These are phyloP conservation scores for Tagetes patula DNA, from an alignment of 129 eudicot species.

Conservation along the genomic window DNA sequence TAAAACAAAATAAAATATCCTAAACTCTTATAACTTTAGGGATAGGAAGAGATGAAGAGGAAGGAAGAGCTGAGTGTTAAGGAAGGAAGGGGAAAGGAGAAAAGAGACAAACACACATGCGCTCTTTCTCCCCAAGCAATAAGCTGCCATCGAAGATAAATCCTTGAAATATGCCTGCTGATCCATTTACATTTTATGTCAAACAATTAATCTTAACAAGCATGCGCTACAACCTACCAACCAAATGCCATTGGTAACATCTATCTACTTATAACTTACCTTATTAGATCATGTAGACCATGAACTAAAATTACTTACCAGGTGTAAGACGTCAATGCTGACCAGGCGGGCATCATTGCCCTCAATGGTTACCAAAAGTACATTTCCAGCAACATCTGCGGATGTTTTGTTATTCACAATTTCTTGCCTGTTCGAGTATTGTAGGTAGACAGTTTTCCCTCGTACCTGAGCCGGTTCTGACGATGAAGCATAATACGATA, in stretches of 20 bases:
- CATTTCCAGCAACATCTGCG: conserved; percentile 99
- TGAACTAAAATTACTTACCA: conserved; percentile 61
- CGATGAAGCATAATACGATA: conserved; percentile 95
- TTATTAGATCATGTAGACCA: conserved; percentile 21
- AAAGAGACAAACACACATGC: conserved; percentile 97
- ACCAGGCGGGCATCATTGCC: conserved; percentile 86
- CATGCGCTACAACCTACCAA: conserved; percentile 51
- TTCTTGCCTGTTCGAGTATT: conserved; percentile 97
- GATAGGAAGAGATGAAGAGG: conserved; percentile 64
- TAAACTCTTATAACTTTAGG: conserved; percentile 48
- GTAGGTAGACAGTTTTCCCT: conserved; percentile 95
- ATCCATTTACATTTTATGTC: conserved; percentile 83
- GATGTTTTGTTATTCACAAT: conserved; percentile 98
- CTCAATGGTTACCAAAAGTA: conserved; percentile 88
- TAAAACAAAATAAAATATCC: conserved; percentile 37
- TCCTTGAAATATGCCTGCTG: conserved; percentile 98
- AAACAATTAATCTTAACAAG: conserved; percentile 60
- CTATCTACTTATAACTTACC: conserved; percentile 31
- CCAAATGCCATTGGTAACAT: conserved; percentile 33
- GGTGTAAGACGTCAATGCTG: conserved; percentile 92
- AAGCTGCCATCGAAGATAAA: conserved; percentile 96
- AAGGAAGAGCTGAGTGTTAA: conserved; percentile 80
- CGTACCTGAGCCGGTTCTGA: conserved; percentile 98
- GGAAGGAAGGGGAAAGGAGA: conserved; percentile 88
- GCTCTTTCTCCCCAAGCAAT: conserved; percentile 96